Evolutionary conservation across 177 flowering plant species (phyloP).

Genomic region (Vitis hybrid): DNA sequence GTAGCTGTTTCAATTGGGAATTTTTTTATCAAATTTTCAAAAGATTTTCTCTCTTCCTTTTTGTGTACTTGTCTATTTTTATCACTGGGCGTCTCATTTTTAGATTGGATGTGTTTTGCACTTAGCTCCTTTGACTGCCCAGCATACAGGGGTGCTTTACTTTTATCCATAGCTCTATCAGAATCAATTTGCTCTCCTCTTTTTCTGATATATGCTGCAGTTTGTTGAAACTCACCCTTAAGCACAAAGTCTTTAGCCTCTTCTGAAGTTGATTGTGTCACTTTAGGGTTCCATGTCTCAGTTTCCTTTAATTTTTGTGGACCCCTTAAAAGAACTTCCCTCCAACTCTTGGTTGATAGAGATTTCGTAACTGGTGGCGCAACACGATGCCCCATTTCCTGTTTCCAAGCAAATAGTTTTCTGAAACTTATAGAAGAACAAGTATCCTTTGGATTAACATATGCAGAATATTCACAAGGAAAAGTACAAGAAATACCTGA

Average conservation of each 20-base stretch:
- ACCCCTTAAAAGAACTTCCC: conserved; percentile 12
- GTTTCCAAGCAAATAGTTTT: conserved; percentile 18
- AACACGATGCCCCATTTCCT: conserved; percentile 32
- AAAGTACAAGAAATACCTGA: conserved; percentile 44
- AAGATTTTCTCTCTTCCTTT: conserved; percentile 11
- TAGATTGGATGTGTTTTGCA: not conserved
- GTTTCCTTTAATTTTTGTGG: conserved; percentile 8
- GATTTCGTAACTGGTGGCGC: conserved; percentile 19
- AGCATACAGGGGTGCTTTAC: conserved; percentile 7
- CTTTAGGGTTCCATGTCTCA: conserved; percentile 4
- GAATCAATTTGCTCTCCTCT: conserved; percentile 12
- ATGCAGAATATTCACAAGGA: not conserved
- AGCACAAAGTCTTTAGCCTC: conserved; percentile 11
- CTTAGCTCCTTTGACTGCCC: conserved; percentile 12
- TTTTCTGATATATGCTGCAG: conserved; percentile 7
- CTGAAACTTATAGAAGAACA: conserved; percentile 1
- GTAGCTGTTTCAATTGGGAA: conserved; percentile 19
- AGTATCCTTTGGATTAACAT: not conserved
- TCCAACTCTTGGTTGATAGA: conserved; percentile 23
- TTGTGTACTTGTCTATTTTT: not conserved
- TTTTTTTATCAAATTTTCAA: conserved; percentile 14
- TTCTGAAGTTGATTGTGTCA: conserved; percentile 7
- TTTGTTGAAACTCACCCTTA: conserved; percentile 15
- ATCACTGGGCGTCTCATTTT: not conserved
- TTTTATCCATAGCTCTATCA: conserved; percentile 7